These are phyloP conservation scores for Malus hybrid DNA, from an alignment of 331 rosid species.

Conservation along the genomic window DNA sequence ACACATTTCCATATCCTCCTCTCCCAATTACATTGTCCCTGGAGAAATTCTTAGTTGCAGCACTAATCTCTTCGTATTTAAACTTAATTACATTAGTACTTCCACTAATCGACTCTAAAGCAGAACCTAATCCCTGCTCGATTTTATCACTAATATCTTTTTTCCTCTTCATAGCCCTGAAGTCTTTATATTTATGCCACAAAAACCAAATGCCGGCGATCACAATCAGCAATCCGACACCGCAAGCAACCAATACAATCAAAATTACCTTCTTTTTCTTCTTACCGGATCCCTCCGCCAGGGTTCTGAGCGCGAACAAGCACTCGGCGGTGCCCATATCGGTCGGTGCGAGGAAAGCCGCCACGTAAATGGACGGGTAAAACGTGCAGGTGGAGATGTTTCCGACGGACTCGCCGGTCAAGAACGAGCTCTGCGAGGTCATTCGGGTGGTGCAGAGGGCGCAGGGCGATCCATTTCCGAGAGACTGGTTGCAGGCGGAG, in stretches of 20 bases:
- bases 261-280: constrained; percentile 24
- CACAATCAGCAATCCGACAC: constrained; percentile 9
- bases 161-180: background rate
- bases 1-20: constrained; percentile 95
- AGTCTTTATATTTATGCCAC: constrained; percentile 19
- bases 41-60: constrained; percentile 60
- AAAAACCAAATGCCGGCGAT: constrained; percentile 31
- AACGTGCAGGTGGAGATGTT: constrained; percentile 54
- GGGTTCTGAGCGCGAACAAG: constrained; percentile 29
- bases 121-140: constrained; percentile 39
- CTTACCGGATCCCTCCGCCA: constrained; percentile 10
- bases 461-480: constrained; percentile 61
- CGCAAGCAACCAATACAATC: constrained; percentile 26
- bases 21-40: constrained; percentile 60
- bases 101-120: constrained; percentile 52
- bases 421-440: constrained; percentile 22
- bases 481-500: constrained; percentile 39
- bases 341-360: constrained; percentile 67
- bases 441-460: constrained; percentile 50
- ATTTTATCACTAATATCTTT: constrained; percentile 11
- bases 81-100: constrained; percentile 60
- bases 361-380: constrained; percentile 50
- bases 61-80: constrained; percentile 55
- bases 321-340: constrained; percentile 59
- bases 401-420: constrained; percentile 40